Percentiles rank a stretch among this genome's conserved stretches.
phyloP scores from a whole-genome alignment of 345 rosid species.

The Raphanus raphanistrum region DNA sequence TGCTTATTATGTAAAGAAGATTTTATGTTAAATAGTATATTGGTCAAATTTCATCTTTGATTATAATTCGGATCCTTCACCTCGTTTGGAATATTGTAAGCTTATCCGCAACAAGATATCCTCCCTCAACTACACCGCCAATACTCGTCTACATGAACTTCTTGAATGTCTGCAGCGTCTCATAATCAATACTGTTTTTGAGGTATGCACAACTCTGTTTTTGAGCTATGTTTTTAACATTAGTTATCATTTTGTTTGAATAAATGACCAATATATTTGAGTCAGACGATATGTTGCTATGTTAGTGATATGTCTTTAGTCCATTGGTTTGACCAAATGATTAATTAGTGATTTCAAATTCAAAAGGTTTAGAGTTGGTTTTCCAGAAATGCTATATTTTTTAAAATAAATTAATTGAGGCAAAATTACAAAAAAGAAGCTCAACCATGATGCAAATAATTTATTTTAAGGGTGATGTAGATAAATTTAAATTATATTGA shows the following conservation, averaged over 20 bases:
- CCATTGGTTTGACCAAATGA: background rate
- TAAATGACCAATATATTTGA: background rate
- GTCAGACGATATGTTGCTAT: background rate
- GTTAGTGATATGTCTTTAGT: background rate
- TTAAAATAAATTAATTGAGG: no score
- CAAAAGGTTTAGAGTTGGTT: no score
- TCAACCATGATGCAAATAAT: background rate
- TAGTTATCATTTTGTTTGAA: background rate
- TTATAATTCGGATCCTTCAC: background rate
- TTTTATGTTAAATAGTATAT: background rate
- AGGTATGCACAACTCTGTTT: background rate
- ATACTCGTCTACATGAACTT: background rate
- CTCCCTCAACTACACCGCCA: background rate
- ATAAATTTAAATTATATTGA: no score
- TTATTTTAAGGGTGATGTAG: background rate
- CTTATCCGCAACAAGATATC: background rate
- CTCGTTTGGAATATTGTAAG: background rate
- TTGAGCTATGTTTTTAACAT: background rate
- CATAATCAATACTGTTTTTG: background rate
- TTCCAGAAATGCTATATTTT: no score
- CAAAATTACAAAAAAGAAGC: background rate
- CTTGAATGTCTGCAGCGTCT: background rate
- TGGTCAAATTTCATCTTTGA: background rate
- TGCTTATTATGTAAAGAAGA: conserved; percentile 8
- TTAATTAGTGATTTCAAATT: no score